Conservation (phyloP, 345 rosid species). For the Sonneratia alba region DNA sequence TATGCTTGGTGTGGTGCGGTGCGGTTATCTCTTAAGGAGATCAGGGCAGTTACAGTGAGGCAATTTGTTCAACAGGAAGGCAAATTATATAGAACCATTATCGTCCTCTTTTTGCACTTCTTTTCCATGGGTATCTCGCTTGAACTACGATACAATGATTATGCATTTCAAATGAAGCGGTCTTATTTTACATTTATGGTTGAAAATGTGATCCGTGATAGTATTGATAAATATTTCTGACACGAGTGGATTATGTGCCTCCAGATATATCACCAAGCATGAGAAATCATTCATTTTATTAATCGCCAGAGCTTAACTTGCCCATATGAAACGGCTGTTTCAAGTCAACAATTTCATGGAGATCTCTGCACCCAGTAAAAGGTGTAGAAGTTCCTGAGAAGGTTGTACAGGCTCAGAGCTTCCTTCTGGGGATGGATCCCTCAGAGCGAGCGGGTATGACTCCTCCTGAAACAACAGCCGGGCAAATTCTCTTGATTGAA, state of each 20-base stretch:
- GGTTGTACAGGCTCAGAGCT: too few species aligned
- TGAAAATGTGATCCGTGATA: not conserved
- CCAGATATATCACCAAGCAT: too few species aligned
- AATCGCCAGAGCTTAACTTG: too few species aligned
- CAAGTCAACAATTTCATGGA: not conserved
- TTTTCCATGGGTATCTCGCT: not conserved
- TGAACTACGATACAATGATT: not conserved
- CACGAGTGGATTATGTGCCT: too few species aligned
- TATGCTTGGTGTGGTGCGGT: not conserved
- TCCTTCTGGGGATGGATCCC: constrained; percentile 1
- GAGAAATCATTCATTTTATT: too few species aligned
- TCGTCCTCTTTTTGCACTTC: too few species aligned
- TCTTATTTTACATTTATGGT: not conserved
- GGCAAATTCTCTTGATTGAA: constrained; percentile 17
- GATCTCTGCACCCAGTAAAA: constrained; percentile 10
- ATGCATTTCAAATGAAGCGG: not conserved
- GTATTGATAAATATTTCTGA: not conserved
- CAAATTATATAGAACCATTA: too few species aligned
- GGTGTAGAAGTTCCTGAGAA: not conserved
- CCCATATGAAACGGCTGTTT: constrained; percentile 17
- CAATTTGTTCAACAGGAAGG: not conserved
- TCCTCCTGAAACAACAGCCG: constrained; percentile 63
- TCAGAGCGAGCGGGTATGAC: constrained; percentile 25
- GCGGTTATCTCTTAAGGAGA: not conserved
- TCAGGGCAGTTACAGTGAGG: not conserved